Conservation (phyloP, 1,284 basidiomycete genomes). For the Schizopora paradoxa region DNA sequence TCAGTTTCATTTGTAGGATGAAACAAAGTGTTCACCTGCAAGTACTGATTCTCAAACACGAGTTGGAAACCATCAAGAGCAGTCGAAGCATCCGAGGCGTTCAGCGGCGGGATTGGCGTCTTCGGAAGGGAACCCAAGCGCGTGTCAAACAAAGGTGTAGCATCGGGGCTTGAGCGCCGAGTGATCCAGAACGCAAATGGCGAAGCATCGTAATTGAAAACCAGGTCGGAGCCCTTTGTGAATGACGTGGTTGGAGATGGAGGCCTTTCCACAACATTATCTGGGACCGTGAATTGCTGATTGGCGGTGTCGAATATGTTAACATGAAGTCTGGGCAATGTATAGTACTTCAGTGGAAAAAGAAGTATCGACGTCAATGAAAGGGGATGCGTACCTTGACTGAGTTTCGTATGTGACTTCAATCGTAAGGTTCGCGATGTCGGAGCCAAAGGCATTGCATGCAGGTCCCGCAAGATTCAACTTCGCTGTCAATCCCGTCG, state of each 20-base stretch:
- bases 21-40: too few species aligned
- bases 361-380: constrained; percentile 1
- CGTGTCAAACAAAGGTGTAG: constrained; percentile 69
- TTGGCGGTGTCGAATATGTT: constrained; percentile 67
- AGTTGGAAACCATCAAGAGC: constrained; percentile 55
- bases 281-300: constrained; percentile 65
- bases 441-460: constrained; percentile 71
- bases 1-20: too few species aligned
- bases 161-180: constrained; percentile 51
- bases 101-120: constrained; percentile 48
- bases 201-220: constrained; percentile 60
- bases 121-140: constrained; percentile 49
- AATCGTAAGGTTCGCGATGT: constrained; percentile 58
- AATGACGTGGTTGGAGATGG: constrained; percentile 30
- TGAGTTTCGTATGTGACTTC: constrained; percentile 61
- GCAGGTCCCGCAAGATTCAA: constrained; percentile 52
- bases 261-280: constrained; percentile 49
- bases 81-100: constrained; percentile 41
- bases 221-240: constrained; percentile 44
- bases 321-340: constrained; percentile 57
- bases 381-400: constrained; percentile 37
- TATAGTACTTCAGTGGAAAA: constrained; percentile 15
- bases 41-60: constrained; percentile 73
- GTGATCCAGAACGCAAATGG: constrained; percentile 81
- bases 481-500: too few species aligned